Base-by-base conservation (phyloP, 2,329 filamentous ascomycete species). In the Cladophialophora psammophila region DNA sequence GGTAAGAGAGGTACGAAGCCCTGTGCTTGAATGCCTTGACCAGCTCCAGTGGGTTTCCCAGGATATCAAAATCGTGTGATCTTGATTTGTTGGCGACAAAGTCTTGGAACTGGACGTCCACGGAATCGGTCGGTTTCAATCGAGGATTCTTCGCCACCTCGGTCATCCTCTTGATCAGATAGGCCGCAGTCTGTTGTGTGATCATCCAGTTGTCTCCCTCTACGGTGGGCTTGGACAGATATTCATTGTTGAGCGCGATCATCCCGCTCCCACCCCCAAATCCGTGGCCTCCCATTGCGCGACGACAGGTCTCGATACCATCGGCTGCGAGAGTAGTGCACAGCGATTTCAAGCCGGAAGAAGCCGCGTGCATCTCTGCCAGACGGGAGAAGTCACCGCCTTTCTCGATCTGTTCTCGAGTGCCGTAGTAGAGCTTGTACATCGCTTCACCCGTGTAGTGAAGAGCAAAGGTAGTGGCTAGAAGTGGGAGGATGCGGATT, bases 181-280 rank as follows among this genome's bases (percentile, higher is more conserved):
- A 83, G 31, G 79, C 78, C 0, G 82, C 81, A 3, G 82, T 82
- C 73, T 86, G 84, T 66, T 86, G 83, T 0, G 82, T 85, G 48
- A 86, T 85, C 83, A 86, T 86, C 82, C 83, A 85, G 64, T 86
- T 86, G 71, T 86, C 84, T 1, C 84, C 84, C 69, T 86, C 84
- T 1, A 86, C 84, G 0, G 84, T 86, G 0, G 83, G 83, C 72
- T 86, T 86, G 2, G 83, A 75, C 5, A 84, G 76, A 60, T 85
- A 84, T 65, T 84, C 82, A 13, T 80, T 78, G 70, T 85, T 84
- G 42, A 85, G 75, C 35, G 84, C 82, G 10, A 86, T 81, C 36
- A 85, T 78, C 1, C 84, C 84, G 71, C 82, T 85, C 1, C 80
- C 82, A 18, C 82, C 83, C 3, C 83, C 82, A 69, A 85, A 86